These are phyloP conservation scores for Chrysopogon serrulatus DNA, from an alignment of 176 grass and related monocot genomes.

Conservation along the genomic window DNA sequence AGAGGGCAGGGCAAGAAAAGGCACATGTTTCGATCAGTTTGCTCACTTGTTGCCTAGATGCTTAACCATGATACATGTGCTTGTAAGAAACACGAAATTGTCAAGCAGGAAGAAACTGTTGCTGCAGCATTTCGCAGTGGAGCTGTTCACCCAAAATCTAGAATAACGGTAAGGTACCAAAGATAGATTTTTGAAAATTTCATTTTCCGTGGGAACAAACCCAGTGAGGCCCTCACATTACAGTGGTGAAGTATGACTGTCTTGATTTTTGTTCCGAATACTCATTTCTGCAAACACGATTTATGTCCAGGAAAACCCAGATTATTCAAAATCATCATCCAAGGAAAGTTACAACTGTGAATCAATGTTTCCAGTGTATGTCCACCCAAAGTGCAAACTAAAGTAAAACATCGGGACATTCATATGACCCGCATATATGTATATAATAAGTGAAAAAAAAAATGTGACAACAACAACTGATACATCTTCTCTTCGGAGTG, in stretches of 20 bases:
- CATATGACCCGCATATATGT: not conserved
- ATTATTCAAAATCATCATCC: not conserved
- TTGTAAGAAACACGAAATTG: not conserved
- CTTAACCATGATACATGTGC: not conserved
- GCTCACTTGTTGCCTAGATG: not conserved
- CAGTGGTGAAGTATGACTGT: not conserved
- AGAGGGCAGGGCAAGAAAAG: not conserved
- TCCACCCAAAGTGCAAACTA: not conserved
- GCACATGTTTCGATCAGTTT: not conserved
- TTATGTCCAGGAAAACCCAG: not conserved
- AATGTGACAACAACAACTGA: not conserved
- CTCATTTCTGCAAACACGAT: not conserved
- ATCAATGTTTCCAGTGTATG: not conserved
- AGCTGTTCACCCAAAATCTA: no score
- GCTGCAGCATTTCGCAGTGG: not conserved
- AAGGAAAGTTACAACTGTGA: not conserved
- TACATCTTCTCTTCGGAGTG: no score
- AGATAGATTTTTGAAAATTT: no score
- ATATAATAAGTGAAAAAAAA: not conserved
- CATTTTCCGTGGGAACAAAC: no score
- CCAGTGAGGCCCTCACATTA: not conserved
- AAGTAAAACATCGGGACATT: not conserved
- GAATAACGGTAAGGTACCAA: no score
- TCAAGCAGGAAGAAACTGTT: not conserved
- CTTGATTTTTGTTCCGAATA: no score